Evolutionary conservation across 176 grass and related monocot genomes (phyloP).

Genomic region (Otatea glauca): DNA sequence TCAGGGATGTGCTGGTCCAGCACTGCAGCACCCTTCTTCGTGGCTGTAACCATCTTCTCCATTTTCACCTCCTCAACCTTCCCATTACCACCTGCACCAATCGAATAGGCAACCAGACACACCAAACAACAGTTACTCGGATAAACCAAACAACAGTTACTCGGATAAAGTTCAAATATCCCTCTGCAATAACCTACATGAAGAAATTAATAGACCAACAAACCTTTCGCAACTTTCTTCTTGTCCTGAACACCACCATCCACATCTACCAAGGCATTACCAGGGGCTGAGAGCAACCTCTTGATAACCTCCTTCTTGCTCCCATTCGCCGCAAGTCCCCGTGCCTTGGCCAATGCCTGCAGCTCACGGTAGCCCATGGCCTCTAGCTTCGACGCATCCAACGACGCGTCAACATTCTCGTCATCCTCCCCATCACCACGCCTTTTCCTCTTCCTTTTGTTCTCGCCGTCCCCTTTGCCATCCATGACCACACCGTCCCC

Average conservation of each 20-base stretch:
- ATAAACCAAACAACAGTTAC: constrained; percentile 23
- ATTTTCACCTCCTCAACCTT: constrained; percentile 59
- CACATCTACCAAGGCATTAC: neutral
- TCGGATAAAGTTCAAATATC: constrained; percentile 26
- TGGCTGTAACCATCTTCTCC: constrained; percentile 80
- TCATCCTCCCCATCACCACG: neutral
- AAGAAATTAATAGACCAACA: constrained; percentile 24
- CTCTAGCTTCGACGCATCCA: constrained; percentile 52
- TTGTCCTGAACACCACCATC: constrained; percentile 47
- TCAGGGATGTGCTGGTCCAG: constrained; percentile 74
- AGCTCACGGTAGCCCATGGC: constrained; percentile 67
- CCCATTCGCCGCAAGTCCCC: constrained; percentile 55
- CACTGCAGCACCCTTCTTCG: constrained; percentile 82
- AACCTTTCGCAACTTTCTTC: constrained; percentile 39
- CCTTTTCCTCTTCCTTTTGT: constrained; percentile 43
- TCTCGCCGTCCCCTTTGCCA: neutral
- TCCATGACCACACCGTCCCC: constrained; percentile 28
- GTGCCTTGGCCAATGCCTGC: constrained; percentile 58
- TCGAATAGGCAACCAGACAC: neutral
- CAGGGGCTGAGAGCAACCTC: constrained; percentile 52
- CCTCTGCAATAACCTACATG: neutral
- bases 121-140: constrained; percentile 8
- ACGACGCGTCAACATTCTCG: neutral
- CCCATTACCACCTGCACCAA: constrained; percentile 43
- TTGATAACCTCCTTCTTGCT: constrained; percentile 61